These are phyloP conservation scores for Castanea mollissima DNA, from an alignment of 306 rosid species.

Conservation along the genomic window DNA sequence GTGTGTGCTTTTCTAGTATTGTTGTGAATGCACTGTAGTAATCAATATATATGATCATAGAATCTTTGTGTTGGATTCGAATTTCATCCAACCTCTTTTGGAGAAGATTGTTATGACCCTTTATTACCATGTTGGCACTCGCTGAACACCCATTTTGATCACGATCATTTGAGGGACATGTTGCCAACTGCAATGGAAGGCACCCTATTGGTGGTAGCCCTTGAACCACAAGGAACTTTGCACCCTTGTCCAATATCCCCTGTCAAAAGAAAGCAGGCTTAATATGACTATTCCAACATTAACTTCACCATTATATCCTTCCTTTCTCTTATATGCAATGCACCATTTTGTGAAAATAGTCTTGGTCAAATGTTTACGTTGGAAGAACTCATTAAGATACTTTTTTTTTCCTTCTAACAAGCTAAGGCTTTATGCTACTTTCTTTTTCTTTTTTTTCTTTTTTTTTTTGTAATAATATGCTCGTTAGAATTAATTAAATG, in stretches of 20 bases:
- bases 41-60: slow-evolving; percentile 18
- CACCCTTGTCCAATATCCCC: slow-evolving; percentile 10
- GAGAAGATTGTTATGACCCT: slow-evolving; percentile 22
- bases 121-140: neutral
- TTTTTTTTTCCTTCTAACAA: no score
- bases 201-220: slow-evolving; percentile 32
- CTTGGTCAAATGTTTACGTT: no score
- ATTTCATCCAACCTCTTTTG: neutral
- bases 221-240: slow-evolving; percentile 23
- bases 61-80: neutral
- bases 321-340: no score
- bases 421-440: no score
- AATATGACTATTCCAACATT: no score
- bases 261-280: neutral
- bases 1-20: neutral
- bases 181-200: slow-evolving; percentile 9
- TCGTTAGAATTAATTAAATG: no score
- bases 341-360: no score
- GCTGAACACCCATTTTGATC: slow-evolving; percentile 22
- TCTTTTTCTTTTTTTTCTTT: no score
- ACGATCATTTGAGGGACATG: neutral
- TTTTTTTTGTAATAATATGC: no score
- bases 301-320: no score
- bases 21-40: slow-evolving; percentile 16
- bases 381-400: no score